Percentiles rank a stretch among this genome's conserved stretches.
phyloP scores from a whole-genome alignment of 257 asterid species.

The Solanum bukasovii region DNA sequence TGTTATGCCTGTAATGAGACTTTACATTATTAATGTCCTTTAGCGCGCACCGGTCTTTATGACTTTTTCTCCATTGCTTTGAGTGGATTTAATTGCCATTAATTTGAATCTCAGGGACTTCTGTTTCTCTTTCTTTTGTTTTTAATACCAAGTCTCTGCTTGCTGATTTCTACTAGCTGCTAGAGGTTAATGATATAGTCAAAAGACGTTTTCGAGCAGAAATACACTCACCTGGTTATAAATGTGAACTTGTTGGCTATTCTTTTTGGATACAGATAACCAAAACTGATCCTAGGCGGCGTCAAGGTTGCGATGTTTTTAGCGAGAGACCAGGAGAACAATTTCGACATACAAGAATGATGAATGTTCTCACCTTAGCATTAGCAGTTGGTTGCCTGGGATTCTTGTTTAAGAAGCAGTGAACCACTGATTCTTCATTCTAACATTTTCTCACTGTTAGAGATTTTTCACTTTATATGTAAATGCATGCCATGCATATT shows the following conservation, averaged over 20 bases:
- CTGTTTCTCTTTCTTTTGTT: background rate
- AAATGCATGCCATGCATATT: background rate
- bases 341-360: background rate
- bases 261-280: slow-evolving; percentile 21
- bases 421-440: background rate
- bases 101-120: background rate
- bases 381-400: background rate
- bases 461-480: background rate
- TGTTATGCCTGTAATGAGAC: too few relatives aligned
- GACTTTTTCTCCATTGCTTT: background rate
- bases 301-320: slow-evolving; percentile 47
- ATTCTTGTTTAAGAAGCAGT: background rate
- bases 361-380: too few relatives aligned
- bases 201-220: background rate
- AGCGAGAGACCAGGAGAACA: background rate
- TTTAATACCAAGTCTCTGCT: background rate
- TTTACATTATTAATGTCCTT: background rate
- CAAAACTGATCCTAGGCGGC: slow-evolving; percentile 40
- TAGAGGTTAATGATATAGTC: too few relatives aligned
- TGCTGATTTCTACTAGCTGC: too few relatives aligned
- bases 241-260: background rate
- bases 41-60: background rate
- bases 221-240: background rate
- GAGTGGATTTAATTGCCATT: background rate
- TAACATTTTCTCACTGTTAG: background rate